Evolutionary conservation across 441 rosid species (phyloP), one percentile per base, ranked within the genome.

Genomic region (Euphorbia celastroides): DNA sequence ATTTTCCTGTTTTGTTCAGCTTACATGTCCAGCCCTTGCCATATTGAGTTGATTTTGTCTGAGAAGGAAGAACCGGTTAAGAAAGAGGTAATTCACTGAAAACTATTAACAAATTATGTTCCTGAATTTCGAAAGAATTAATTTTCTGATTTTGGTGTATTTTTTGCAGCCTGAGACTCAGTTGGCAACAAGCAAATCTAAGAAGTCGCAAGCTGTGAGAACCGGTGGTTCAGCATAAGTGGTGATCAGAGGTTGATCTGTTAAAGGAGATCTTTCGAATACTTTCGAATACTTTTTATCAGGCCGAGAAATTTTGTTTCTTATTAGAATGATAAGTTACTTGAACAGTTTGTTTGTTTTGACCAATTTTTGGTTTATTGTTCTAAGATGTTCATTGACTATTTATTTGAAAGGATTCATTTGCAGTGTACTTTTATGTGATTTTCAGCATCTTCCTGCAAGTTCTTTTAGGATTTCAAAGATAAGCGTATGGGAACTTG

Each of bases 11-110:
- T n/a, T 64, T 12, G 17, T 62, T 67, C 86, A 93, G 97, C 99
- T 57, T 91, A 91, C 71, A 94, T 94, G 99, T 91, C 96, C 13
- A 88, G 90, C 60, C 99, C 97, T 0, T 94, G 99, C 70, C 99
- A 92, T 78, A 91, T 94, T 51, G 97, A 92, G 82, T 71, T 94
- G 78, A 81, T 74, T 52, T 75, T 89, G 70, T 91, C 98, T 0
- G 98, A 94, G 74, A 92, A 88, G 74, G 99, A 94, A 79, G 99
- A 91, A 67, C 76, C 97, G 1, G 99, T 91, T 41, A 84, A 81
- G 84, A 94, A 89, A 76, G 99, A 89, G 95, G 99, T 93, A 78
- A 67, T 23, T 12, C 1, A 12, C 50, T 16, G 7, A 2, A 16
- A 17, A n/a, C 28, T 0, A 14, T 19, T 12, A 44, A 5, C 50